A percentile compares a stretch with the other conserved stretches of the same genome.
These are phyloP conservation scores for Cryptococcus deneoformans DNA, from an alignment of 1,284 basidiomycete species.

Conservation along the genomic window DNA sequence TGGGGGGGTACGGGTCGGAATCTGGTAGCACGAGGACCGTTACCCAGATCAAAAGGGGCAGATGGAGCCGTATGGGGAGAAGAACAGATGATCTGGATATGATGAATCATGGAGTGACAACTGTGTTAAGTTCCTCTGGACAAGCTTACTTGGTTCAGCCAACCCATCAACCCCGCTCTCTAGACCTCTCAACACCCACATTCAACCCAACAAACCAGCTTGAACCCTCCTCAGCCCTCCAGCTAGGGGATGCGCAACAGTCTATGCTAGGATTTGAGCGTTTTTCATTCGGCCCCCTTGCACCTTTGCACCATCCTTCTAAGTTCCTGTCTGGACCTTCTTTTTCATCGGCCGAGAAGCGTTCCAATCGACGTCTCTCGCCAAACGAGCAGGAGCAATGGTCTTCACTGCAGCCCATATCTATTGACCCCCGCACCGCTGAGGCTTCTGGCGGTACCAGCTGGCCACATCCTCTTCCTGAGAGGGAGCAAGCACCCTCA, in stretches of 20 bases:
- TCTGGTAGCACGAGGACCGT: slow-evolving; percentile 3
- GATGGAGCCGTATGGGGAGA: background rate
- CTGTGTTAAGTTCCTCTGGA: too few relatives aligned
- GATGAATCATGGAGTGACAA: too few relatives aligned
- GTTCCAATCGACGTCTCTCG: background rate
- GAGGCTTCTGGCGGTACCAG: slow-evolving; percentile 3
- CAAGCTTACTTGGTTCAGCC: background rate
- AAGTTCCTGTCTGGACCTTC: slow-evolving; percentile 6
- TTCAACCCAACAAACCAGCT: background rate
- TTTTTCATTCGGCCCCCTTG: slow-evolving; percentile 5
- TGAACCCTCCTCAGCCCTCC: background rate
- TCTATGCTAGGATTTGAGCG: slow-evolving; percentile 7
- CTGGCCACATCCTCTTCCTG: slow-evolving; percentile 8
- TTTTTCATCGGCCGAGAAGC: background rate
- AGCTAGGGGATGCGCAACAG: background rate
- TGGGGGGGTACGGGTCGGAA: slow-evolving; percentile 8
- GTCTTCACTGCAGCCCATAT: slow-evolving; percentile 21
- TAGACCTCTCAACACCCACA: background rate
- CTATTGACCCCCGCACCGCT: slow-evolving; percentile 18
- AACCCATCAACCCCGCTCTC: background rate
- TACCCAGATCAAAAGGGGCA: slow-evolving; percentile 6
- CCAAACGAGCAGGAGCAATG: background rate
- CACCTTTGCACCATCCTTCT: slow-evolving; percentile 8
- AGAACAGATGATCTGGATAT: too few relatives aligned
- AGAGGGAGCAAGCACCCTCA: slow-evolving; percentile 1